Conservation (phyloP, 768 basidiomycete species). For the Lentinula detonsa region DNA sequence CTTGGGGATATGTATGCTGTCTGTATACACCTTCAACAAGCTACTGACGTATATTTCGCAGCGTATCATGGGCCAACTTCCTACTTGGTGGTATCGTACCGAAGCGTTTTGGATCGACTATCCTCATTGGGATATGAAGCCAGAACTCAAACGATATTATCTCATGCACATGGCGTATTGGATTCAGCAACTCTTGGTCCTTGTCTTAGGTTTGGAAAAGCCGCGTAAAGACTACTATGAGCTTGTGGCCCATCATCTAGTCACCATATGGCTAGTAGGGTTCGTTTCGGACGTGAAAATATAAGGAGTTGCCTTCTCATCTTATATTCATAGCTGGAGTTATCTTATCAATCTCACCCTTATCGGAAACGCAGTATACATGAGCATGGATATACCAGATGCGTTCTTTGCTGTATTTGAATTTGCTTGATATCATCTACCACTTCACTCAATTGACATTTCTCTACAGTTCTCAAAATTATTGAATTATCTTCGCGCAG, state of each 20-base stretch:
- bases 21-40: background rate
- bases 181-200: constrained; percentile 90
- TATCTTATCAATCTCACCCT: constrained; percentile 74
- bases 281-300: background rate
- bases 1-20: constrained; percentile 50
- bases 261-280: constrained; percentile 92
- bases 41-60: constrained; percentile 20
- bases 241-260: constrained; percentile 84
- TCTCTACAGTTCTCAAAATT: constrained; percentile 67
- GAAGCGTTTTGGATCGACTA: constrained; percentile 87
- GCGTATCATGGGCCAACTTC: constrained; percentile 78
- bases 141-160: constrained; percentile 86
- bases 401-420: constrained; percentile 71
- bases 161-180: constrained; percentile 92
- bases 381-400: constrained; percentile 98
- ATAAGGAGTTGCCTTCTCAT: background rate
- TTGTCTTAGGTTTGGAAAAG: constrained; percentile 84
- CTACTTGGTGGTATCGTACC: constrained; percentile 84
- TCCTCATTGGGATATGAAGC: constrained; percentile 85
- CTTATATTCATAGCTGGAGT: constrained; percentile 46
- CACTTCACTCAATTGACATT: background rate
- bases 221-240: constrained; percentile 90
- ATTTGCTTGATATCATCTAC: background rate
- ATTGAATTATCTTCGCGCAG: constrained; percentile 77
- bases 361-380: constrained; percentile 87